Base-by-base conservation (phyloP, 148 eudicot genomes). In the Cornus kousa region DNA sequence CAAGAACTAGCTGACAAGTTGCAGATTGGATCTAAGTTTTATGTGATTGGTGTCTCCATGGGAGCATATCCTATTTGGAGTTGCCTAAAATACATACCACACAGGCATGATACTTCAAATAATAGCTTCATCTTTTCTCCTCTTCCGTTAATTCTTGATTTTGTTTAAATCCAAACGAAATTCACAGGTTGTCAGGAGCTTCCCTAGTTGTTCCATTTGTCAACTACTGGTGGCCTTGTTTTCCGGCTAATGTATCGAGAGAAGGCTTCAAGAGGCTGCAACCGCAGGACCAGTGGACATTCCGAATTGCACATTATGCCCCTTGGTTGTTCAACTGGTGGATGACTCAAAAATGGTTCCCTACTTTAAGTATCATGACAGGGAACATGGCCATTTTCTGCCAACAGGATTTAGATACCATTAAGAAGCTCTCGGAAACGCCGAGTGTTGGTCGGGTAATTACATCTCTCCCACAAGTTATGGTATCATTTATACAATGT, bases 1-100 rank as follows among this genome's bases (percentile, higher is more conserved):
- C 87, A 92, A 83, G 93, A 94, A 85, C 88, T 94, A 24, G 98
- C 95, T 37, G 97, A 94, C 79, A 86, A 81, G 32, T 81, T 92
- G 84, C 80, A 87, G 67, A 78, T 95, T 69, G 97, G 98, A 20
- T 70, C 91, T 13, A 95, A 83, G 79, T 92, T 95, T 76, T 90
- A 86, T 77, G 79, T 91, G n/a, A 84, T 95, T 71, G 97, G 95
- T 67, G 22, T 82, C 3, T 95, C 98, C 46, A 73, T 95, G 87
- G 98, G 97, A 78, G 91, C 83, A 69, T 88, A 87, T 67, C 57
- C 91, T 37, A 85, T 82, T 74, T 95, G 89, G 88, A 78, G 94
- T 70, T 95, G 95, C 87, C 76, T 92, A 46, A 90, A 86, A 35
- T 87, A 91, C 86, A 90, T 92, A 67, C 98, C 97, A 28, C 80